Conservation (phyloP, 2,329 filamentous ascomycete species). For the Pseudonectria buxi region DNA sequence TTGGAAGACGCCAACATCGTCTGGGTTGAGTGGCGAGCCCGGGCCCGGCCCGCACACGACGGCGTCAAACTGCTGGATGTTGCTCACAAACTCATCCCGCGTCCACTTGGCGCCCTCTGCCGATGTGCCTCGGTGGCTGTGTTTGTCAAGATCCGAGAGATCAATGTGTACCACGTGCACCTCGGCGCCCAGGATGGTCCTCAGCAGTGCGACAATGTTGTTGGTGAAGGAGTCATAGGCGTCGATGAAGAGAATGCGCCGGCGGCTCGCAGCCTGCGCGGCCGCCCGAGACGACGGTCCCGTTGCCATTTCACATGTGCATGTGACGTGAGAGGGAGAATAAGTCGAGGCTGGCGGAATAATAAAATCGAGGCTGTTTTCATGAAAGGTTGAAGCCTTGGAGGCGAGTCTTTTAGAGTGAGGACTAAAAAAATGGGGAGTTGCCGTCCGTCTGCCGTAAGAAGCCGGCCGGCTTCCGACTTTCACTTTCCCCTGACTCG, state of each 20-base stretch:
- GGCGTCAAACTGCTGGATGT: slow-evolving; percentile 62
- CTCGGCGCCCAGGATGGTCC: slow-evolving; percentile 58
- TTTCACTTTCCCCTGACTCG: too few relatives aligned
- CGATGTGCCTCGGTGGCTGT: slow-evolving; percentile 4
- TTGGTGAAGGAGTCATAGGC: slow-evolving; percentile 96
- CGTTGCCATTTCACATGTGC: slow-evolving; percentile 11
- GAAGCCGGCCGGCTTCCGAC: too few relatives aligned
- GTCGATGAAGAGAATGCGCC: slow-evolving; percentile 77
- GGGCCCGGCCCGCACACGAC: slow-evolving; percentile 89
- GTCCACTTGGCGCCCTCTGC: slow-evolving; percentile 29
- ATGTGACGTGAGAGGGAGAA: too few relatives aligned
- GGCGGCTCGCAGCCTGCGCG: slow-evolving; percentile 8
- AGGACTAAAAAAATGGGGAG: too few relatives aligned
- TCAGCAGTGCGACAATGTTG: slow-evolving; percentile 81
- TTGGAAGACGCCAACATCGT: slow-evolving; percentile 78
- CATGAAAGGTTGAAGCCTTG: too few relatives aligned
- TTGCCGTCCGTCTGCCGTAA: too few relatives aligned
- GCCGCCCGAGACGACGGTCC: slow-evolving; percentile 10
- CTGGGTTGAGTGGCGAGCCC: slow-evolving; percentile 63
- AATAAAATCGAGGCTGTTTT: too few relatives aligned
- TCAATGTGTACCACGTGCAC: slow-evolving; percentile 45
- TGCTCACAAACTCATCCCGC: slow-evolving; percentile 31
- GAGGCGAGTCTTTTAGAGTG: too few relatives aligned
- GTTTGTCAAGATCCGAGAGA: slow-evolving; percentile 42
- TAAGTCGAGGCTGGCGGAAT: too few relatives aligned